These are phyloP conservation scores for Mortierella sp. DNA, from an alignment of 371 early-diverging fungal genomes.

Conservation along the genomic window DNA sequence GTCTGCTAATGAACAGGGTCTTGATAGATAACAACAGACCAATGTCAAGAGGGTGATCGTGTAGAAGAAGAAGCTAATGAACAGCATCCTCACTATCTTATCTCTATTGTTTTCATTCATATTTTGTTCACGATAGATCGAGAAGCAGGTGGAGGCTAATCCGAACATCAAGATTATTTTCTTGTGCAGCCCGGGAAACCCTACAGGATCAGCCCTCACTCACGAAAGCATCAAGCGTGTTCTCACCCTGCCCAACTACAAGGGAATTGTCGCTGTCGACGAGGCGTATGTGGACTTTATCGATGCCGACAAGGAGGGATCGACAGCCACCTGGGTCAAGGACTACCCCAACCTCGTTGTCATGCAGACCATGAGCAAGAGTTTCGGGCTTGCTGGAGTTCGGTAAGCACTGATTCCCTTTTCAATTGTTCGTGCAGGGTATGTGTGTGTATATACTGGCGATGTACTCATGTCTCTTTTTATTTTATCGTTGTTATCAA, in stretches of 20 bases:
- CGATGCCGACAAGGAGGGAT: conserved; percentile 66
- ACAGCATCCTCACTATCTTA: no score
- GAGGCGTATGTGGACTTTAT: conserved; percentile 99
- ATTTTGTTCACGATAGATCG: no score
- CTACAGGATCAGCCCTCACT: conserved; percentile 89
- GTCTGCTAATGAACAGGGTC: neutral
- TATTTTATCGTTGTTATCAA: no score
- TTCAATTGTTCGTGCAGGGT: neutral
- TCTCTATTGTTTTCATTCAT: conserved; percentile 4
- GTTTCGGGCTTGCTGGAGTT: conserved; percentile 97
- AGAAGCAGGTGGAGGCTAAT: conserved; percentile 70
- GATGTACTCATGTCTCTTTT: neutral
- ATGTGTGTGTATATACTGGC: neutral
- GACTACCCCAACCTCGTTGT: conserved; percentile 95
- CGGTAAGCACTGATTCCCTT: conserved; percentile 60
- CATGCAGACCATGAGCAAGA: conserved; percentile 96
- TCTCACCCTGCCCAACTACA: conserved; percentile 72
- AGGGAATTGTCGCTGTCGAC: conserved; percentile 95
- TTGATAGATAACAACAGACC: conserved; percentile 6
- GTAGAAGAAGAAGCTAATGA: no score
- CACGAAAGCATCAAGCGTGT: conserved; percentile 80
- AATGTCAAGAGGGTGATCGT: no score
- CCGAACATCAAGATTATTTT: conserved; percentile 90
- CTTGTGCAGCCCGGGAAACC: conserved; percentile 98
- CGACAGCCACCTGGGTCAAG: conserved; percentile 82